Evolutionary conservation across 129 eudicot species (phyloP).

Genomic region (Flaveria robusta): DNA sequence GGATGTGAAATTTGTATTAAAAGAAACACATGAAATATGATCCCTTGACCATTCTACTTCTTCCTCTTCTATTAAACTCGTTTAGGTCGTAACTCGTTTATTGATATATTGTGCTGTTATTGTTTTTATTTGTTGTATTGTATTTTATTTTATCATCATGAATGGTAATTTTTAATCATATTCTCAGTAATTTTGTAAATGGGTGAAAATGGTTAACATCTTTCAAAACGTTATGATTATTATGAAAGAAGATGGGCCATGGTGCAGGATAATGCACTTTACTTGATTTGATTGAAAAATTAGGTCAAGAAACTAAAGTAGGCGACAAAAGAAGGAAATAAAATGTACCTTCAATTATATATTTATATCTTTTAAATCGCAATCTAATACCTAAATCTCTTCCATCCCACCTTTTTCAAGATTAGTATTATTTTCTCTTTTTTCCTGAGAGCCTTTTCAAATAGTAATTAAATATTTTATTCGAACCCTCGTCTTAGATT

Average conservation of each 20-base stretch:
- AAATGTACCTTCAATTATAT: constrained; percentile 14
- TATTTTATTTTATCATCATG: no score
- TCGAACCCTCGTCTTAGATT: no score
- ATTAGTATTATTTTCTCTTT: background rate
- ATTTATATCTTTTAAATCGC: constrained; percentile 1
- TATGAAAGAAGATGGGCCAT: background rate
- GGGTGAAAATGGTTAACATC: background rate
- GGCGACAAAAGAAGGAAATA: constrained; percentile 11
- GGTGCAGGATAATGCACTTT: constrained; percentile 32
- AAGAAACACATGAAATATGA: no score
- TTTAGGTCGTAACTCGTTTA: no score
- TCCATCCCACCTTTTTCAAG: constrained; percentile 9
- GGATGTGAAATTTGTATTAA: no score
- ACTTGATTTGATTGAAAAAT: constrained; percentile 44
- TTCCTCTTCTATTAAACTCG: no score
- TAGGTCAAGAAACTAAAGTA: constrained; percentile 55
- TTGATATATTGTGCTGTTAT: no score
- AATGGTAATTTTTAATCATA: no score
- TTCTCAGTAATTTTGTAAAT: background rate
- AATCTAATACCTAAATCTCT: constrained; percentile 14
- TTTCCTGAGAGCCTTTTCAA: no score
- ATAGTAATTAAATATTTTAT: no score
- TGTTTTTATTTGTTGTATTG: no score
- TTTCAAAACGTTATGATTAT: background rate
- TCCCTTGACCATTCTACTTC: no score